phyloP scores from a whole-genome alignment of 345 rosid species.

The Lepidium aucheri region DNA sequence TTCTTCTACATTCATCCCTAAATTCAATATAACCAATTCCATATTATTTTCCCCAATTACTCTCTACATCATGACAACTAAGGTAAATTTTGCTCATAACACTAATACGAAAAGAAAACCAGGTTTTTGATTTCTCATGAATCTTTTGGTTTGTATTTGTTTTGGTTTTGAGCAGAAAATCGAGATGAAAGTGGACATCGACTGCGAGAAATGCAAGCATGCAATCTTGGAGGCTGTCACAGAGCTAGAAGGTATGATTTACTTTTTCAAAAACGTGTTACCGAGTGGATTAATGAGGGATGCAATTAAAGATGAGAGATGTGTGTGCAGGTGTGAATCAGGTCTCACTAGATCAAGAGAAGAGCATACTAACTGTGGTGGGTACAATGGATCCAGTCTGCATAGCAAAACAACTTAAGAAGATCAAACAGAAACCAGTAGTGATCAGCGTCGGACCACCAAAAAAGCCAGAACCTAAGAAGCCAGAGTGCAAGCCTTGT shows the following conservation, averaged over 20 bases:
- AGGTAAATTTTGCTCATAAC: constrained; percentile 16
- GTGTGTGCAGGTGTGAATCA: constrained; percentile 22
- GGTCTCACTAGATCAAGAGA: constrained; percentile 21
- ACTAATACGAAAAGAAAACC: neutral
- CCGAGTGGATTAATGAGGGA: neutral
- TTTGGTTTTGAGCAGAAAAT: constrained; percentile 22
- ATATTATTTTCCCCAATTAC: neutral
- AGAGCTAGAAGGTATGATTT: constrained; percentile 16
- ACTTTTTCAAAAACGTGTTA: neutral
- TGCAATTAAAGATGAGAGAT: neutral
- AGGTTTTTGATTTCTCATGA: neutral
- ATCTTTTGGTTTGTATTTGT: neutral
- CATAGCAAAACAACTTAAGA: constrained; percentile 6
- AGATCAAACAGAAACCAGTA: constrained; percentile 24
- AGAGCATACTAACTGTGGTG: constrained; percentile 26
- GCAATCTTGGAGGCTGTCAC: constrained; percentile 22
- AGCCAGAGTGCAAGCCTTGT: neutral
- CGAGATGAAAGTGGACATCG: constrained; percentile 25
- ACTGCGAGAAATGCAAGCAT: constrained; percentile 25
- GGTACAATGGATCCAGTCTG: constrained; percentile 30
- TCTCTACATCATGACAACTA: constrained; percentile 18
- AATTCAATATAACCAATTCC: neutral
- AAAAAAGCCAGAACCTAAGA: constrained; percentile 9
- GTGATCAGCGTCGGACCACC: constrained; percentile 26
- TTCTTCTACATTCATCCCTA: constrained; percentile 6